A percentile compares a stretch with the other conserved stretches of the same genome.
Conservation (phyloP, 495 filamentous ascomycete species). For the Aspergillus baeticus region DNA sequence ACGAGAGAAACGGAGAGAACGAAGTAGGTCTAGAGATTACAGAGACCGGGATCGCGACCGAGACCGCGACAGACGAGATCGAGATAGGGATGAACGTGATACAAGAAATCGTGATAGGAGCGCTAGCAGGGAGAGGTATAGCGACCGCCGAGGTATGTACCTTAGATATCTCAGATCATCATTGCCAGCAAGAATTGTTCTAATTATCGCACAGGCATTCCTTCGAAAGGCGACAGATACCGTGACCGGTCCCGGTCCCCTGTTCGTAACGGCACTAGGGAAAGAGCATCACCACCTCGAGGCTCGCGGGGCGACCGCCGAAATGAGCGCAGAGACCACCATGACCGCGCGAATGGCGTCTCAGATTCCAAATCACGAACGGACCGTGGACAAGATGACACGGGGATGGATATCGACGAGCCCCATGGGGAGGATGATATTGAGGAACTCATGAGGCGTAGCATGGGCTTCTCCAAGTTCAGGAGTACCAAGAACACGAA, state of each 20-base stretch:
- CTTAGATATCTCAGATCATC: slow-evolving; percentile 1
- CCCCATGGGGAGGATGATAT: slow-evolving; percentile 65
- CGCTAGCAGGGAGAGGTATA: slow-evolving; percentile 45
- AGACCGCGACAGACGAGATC: slow-evolving; percentile 32
- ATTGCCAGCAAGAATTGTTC: slow-evolving; percentile 8
- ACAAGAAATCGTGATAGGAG: slow-evolving; percentile 44
- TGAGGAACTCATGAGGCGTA: slow-evolving; percentile 70
- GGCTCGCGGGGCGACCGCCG: slow-evolving; percentile 32
- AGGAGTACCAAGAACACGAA: slow-evolving; percentile 88
- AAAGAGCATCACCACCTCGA: slow-evolving; percentile 38
- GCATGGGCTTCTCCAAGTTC: slow-evolving; percentile 89
- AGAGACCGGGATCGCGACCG: slow-evolving; percentile 39
- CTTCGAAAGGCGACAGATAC: slow-evolving; percentile 36
- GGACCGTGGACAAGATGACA: slow-evolving; percentile 32
- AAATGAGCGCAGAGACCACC: slow-evolving; percentile 32
- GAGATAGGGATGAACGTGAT: slow-evolving; percentile 40
- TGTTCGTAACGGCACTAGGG: slow-evolving; percentile 37
- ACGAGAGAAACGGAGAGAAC: slow-evolving; percentile 38
- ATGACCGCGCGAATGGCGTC: slow-evolving; percentile 28
- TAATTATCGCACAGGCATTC: slow-evolving; percentile 22
- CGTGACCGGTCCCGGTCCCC: slow-evolving; percentile 48
- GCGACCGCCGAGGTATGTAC: slow-evolving; percentile 41
- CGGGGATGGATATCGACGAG: slow-evolving; percentile 44
- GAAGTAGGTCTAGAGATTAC: slow-evolving; percentile 48
- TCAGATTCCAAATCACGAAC: slow-evolving; percentile 14